phyloP scores from a whole-genome alignment of 1,284 basidiomycete genomes.

The Ceratobasidium sp. region DNA sequence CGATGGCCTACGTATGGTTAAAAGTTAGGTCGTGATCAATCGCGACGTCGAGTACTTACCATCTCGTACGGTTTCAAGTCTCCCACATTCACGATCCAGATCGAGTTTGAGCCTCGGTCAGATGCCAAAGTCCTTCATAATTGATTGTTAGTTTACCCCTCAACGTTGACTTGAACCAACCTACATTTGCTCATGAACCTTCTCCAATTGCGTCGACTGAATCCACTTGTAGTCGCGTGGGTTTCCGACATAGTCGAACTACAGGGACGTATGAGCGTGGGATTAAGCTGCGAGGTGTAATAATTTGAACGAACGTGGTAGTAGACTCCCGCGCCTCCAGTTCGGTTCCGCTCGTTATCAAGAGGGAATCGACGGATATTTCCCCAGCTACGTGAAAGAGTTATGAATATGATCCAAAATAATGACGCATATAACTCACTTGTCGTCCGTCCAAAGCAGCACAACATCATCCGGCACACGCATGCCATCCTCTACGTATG shows the following conservation, averaged over 20 bases:
- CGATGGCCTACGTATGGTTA: conserved; percentile 61
- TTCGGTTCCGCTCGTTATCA: conserved; percentile 66
- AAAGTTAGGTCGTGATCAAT: conserved; percentile 1
- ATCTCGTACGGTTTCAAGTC: conserved; percentile 81
- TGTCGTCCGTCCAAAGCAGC: conserved; percentile 73
- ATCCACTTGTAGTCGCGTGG: conserved; percentile 60
- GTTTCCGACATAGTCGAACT: conserved; percentile 64
- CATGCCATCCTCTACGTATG: conserved; percentile 40
- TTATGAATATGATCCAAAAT: background rate
- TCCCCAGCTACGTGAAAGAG: conserved; percentile 62
- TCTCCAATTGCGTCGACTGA: conserved; percentile 47
- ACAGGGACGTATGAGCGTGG: conserved; percentile 16
- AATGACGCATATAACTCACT: conserved; percentile 57
- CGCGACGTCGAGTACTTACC: conserved; percentile 42
- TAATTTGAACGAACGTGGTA: conserved; percentile 68
- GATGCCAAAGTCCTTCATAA: conserved; percentile 47
- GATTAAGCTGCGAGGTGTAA: background rate
- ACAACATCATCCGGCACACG: conserved; percentile 60
- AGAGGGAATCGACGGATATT: conserved; percentile 71
- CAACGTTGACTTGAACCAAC: conserved; percentile 49
- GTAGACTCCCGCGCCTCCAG: conserved; percentile 76
- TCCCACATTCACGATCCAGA: conserved; percentile 65
- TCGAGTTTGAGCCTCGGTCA: conserved; percentile 51
- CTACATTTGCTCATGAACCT: conserved; percentile 48
- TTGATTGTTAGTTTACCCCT: conserved; percentile 25